Evolutionary conservation across 495 filamentous ascomycete species (phyloP), one percentile per base, ranked within the genome.

Genomic region (Hypoxylon trugodes): DNA sequence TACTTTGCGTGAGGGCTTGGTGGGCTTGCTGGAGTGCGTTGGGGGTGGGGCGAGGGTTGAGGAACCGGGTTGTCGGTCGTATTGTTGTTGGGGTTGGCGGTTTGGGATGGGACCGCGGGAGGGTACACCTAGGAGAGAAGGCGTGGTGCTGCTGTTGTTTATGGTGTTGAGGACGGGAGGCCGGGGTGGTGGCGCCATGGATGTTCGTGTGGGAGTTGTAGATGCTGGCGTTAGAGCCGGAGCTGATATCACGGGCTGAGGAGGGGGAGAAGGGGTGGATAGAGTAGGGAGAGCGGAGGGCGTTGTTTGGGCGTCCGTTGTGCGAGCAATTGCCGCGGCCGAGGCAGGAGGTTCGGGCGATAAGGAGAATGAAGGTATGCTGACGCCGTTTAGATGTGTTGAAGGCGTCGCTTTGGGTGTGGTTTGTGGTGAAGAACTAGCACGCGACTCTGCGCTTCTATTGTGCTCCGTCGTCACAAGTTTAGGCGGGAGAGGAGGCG

Each of bases 1-100:
- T 16, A 96, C 90, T 64, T 90, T 66, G 53, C 73, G 71, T 19
- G 74, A 78, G 13, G 81, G 81, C 60, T 81, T 83, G 6, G 74
- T 50, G 7, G 81, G 81, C 28, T 78, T 80, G 61, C 71, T 46
- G 32, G 57, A 69, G 69, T 81, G 79, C 2, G 81, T 79, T 0
- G 78, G 83, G 0, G 79, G 79, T 0, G 74, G 84, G 24, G 77
- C 73, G 50, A 77, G 79, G 36, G 65, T 73, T 1, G 73, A 75
- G 0, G 69, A 71, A 18, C 73, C 74, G 0, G 75, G 73, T 12
- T 71, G 68, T 0, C 69, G 75, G 64, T 70, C 67, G 65, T 73
- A 76, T 43, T 69, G 60, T 64, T 64, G 42, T 28, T 61, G 49
- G 37, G n/a, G n/a, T 13, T 24, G 66, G 38, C 60, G 70, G 61